Evolutionary conservation across 306 rosid species (phyloP).

Genomic region (Cucurbita argyrosperma): DNA sequence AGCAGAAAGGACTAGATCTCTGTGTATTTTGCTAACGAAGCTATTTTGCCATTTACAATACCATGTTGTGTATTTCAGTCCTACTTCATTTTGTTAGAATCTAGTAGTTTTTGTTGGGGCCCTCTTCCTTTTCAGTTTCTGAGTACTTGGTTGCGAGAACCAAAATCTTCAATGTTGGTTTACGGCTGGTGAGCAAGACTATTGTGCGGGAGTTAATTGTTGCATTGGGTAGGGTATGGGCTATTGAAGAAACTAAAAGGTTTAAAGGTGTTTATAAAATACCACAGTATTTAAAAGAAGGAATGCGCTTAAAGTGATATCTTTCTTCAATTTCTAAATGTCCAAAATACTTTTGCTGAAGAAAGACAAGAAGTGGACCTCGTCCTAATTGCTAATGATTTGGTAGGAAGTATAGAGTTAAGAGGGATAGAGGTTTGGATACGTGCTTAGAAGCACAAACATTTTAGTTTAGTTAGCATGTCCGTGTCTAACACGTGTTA

Average conservation of each 20-base stretch:
- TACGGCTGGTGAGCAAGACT: neutral
- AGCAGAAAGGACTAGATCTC: neutral
- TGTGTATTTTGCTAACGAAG: neutral
- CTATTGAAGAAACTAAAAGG: neutral
- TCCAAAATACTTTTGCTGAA: neutral
- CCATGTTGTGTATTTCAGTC: neutral
- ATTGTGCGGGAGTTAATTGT: neutral
- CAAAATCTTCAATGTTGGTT: neutral
- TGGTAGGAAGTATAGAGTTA: neutral
- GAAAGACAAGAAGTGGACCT: neutral
- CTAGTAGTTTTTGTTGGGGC: neutral
- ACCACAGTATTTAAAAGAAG: neutral
- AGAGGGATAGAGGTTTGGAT: no score
- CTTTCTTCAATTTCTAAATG: neutral
- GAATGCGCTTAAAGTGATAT: neutral
- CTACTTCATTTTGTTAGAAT: neutral
- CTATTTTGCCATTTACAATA: neutral
- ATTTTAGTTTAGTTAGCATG: no score
- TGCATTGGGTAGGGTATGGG: neutral
- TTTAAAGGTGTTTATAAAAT: neutral
- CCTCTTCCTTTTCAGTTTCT: neutral
- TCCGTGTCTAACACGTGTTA: no score
- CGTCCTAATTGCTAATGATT: neutral
- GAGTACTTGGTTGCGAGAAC: neutral
- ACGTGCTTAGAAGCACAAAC: no score